phyloP scores from a whole-genome alignment of 2,329 filamentous ascomycete genomes.

The Sclerotiophoma versabilis region DNA sequence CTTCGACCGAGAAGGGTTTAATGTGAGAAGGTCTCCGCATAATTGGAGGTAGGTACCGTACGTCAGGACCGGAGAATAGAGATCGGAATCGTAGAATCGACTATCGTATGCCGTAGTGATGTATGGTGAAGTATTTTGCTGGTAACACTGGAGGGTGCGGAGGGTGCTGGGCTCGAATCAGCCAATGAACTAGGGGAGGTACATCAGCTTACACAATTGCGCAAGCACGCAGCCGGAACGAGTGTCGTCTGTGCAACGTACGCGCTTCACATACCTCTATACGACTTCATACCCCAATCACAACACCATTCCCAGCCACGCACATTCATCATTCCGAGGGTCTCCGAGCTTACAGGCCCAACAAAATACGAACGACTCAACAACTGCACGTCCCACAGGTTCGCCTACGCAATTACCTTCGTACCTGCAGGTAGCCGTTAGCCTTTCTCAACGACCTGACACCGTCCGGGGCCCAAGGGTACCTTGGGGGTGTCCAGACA shows the following conservation, averaged over 20 bases:
- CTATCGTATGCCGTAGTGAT: background rate
- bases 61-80: too few relatives aligned
- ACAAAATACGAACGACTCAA: slow-evolving; percentile 9
- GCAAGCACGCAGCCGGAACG: background rate
- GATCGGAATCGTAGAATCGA: too few relatives aligned
- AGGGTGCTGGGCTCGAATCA: background rate
- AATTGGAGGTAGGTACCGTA: background rate
- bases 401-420: slow-evolving; percentile 1
- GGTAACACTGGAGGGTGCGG: background rate
- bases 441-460: slow-evolving; percentile 9
- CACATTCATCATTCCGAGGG: slow-evolving; percentile 1
- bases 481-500: background rate
- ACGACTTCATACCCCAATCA: slow-evolving; percentile 5
- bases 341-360: slow-evolving; percentile 9
- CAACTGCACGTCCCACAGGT: slow-evolving; percentile 12
- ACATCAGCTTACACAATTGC: background rate
- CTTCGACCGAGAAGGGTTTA: too few relatives aligned
- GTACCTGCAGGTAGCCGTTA: slow-evolving; percentile 17
- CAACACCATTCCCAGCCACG: background rate
- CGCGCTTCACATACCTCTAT: background rate
- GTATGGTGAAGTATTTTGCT: background rate
- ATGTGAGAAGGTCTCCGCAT: background rate
- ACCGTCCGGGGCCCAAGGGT: background rate
- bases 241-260: background rate
- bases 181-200: background rate